Conservation (phyloP, 495 filamentous ascomycete species). For the Astrocystis sublimbata region DNA sequence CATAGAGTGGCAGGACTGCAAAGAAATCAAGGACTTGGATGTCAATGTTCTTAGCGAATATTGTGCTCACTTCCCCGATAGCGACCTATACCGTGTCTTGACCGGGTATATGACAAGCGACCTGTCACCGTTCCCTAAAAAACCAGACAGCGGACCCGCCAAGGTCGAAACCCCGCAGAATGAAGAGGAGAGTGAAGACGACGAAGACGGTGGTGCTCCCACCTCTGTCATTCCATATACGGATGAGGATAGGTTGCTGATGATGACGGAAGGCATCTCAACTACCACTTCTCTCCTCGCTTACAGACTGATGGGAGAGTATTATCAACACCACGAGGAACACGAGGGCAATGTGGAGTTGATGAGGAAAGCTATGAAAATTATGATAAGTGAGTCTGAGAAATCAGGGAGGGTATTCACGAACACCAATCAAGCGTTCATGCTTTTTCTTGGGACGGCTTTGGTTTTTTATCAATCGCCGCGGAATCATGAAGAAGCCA, state of each 20-base stretch:
- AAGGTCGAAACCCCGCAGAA: conserved; percentile 21
- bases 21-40: conserved; percentile 72
- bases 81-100: conserved; percentile 76
- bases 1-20: conserved; percentile 84
- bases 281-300: conserved; percentile 75
- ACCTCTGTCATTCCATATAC: conserved; percentile 54
- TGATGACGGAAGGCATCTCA: conserved; percentile 83
- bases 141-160: conserved; percentile 19
- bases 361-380: conserved; percentile 67
- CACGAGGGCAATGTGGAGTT: conserved; percentile 80
- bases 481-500: conserved; percentile 85
- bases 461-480: conserved; percentile 87
- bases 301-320: conserved; percentile 80
- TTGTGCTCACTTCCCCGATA: conserved; percentile 79
- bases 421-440: conserved; percentile 71
- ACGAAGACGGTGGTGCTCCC: conserved; percentile 51
- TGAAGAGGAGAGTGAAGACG: conserved; percentile 50
- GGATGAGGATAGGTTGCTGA: conserved; percentile 69
- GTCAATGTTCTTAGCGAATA: conserved; percentile 73
- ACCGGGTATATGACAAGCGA: conserved; percentile 79
- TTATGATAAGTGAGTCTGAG: conserved; percentile 58
- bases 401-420: conserved; percentile 66
- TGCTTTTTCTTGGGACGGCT: conserved; percentile 74
- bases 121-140: conserved; percentile 75
- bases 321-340: conserved; percentile 84